Conservation (phyloP, 371 early-diverging fungal species). For the Mortierella sp. region DNA sequence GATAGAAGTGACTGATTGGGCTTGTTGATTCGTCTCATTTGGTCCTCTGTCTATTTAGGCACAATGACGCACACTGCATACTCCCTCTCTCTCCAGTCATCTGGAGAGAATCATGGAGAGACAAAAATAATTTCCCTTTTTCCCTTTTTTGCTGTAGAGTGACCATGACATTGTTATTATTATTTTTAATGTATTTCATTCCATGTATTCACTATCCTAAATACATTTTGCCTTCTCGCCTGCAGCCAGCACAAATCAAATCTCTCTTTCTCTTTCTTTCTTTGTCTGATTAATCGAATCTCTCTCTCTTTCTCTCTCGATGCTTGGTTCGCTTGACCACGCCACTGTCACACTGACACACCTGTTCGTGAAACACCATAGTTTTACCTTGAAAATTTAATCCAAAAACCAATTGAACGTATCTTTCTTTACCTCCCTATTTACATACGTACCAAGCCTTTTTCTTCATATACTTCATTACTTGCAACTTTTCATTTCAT, state of each 20-base stretch:
- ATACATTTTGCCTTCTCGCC: neutral
- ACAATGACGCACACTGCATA: neutral
- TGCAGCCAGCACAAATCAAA: neutral
- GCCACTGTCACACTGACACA: neutral
- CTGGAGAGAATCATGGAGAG: neutral
- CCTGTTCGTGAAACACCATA: too few species aligned
- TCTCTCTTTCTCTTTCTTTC: neutral
- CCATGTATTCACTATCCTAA: neutral
- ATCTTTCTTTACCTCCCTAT: too few species aligned
- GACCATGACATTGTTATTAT: too few species aligned
- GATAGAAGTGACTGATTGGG: neutral
- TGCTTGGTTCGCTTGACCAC: conserved; percentile 2
- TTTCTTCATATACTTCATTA: too few species aligned
- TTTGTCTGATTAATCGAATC: too few species aligned
- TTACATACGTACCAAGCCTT: too few species aligned
- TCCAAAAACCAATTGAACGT: too few species aligned
- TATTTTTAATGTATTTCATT: neutral
- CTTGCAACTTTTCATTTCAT: too few species aligned
- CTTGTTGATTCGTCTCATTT: neutral
- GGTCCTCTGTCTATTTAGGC: neutral
- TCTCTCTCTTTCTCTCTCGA: neutral
- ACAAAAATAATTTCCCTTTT: neutral
- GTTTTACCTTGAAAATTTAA: too few species aligned
- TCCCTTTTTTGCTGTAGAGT: neutral
- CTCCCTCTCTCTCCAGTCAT: neutral